Evolutionary conservation across 2,329 filamentous ascomycete genomes (phyloP).

Genomic region (Fusarium incarnatum): DNA sequence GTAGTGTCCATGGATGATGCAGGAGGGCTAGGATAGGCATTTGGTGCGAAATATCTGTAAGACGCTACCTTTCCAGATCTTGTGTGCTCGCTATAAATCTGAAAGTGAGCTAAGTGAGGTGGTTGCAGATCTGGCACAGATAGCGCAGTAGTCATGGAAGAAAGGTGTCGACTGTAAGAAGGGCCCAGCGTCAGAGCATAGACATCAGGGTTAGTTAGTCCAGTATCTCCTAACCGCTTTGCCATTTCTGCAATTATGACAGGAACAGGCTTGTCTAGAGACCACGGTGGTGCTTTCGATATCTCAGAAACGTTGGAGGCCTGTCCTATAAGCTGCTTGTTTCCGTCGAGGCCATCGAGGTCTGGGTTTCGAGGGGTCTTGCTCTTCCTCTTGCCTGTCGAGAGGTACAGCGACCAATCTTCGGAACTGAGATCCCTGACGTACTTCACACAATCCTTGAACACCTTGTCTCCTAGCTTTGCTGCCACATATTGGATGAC

Average conservation of each 20-base stretch:
- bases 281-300: conserved; percentile 49
- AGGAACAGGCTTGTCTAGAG: conserved; percentile 51
- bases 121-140: conserved; percentile 51
- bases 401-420: conserved; percentile 67
- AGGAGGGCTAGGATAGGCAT: not conserved
- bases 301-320: conserved; percentile 43
- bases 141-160: conserved; percentile 53
- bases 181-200: conserved; percentile 53
- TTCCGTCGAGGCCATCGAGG: conserved; percentile 43
- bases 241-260: conserved; percentile 49
- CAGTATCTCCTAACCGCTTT: conserved; percentile 44
- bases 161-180: conserved; percentile 54
- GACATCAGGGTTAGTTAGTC: conserved; percentile 54
- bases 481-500: conserved; percentile 69
- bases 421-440: conserved; percentile 65
- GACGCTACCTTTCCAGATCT: conserved; percentile 54
- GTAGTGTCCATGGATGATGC: not conserved
- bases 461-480: conserved; percentile 64
- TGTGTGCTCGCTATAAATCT: conserved; percentile 52
- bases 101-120: conserved; percentile 49
- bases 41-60: conserved; percentile 48
- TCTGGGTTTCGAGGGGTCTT: conserved; percentile 46
- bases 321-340: conserved; percentile 35
- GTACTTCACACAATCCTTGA: conserved; percentile 72
- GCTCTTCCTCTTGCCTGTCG: conserved; percentile 57